These are phyloP conservation scores for Cutaneotrichosporon arboriforme DNA, from an alignment of 1,284 basidiomycete species.

Conservation along the genomic window DNA sequence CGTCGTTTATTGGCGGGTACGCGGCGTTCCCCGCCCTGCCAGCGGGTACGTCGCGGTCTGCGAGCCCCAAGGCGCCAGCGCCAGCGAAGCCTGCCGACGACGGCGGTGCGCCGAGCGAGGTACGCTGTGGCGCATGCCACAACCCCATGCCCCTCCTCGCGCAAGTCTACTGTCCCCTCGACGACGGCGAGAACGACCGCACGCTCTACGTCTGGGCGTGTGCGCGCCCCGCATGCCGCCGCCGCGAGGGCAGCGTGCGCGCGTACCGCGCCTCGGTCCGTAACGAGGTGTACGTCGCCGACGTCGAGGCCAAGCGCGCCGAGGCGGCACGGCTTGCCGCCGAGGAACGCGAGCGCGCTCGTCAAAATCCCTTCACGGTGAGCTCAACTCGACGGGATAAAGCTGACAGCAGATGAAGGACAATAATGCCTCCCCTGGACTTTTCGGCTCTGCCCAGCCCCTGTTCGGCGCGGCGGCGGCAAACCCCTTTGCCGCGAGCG, in stretches of 20 bases:
- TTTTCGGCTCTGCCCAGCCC: constrained; percentile 32
- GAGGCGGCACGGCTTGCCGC: constrained; percentile 33
- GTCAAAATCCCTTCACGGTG: constrained; percentile 46
- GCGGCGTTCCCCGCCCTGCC: constrained; percentile 41
- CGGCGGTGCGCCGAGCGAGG: constrained; percentile 18
- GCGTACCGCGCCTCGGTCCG: constrained; percentile 45
- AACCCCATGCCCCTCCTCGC: constrained; percentile 42
- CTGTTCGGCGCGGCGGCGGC: constrained; percentile 28
- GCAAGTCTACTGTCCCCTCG: constrained; percentile 48
- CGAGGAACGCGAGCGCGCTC: constrained; percentile 32
- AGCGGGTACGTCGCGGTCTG: constrained; percentile 5
- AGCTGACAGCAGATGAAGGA: neutral
- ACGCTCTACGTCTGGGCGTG: constrained; percentile 48
- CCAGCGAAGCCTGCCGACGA: neutral
- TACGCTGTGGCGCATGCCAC: constrained; percentile 40
- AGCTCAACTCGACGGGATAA: neutral
- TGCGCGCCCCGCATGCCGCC: constrained; percentile 36
- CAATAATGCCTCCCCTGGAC: constrained; percentile 1
- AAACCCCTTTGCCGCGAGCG: constrained; percentile 21
- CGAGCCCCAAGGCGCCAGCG: neutral
- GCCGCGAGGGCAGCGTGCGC: constrained; percentile 42
- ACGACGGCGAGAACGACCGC: constrained; percentile 47
- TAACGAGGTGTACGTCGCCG: constrained; percentile 46
- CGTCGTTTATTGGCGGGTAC: constrained; percentile 45
- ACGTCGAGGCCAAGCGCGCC: constrained; percentile 37